These are phyloP conservation scores for Quercus tomentella DNA, from an alignment of 331 rosid species.

Conservation along the genomic window DNA sequence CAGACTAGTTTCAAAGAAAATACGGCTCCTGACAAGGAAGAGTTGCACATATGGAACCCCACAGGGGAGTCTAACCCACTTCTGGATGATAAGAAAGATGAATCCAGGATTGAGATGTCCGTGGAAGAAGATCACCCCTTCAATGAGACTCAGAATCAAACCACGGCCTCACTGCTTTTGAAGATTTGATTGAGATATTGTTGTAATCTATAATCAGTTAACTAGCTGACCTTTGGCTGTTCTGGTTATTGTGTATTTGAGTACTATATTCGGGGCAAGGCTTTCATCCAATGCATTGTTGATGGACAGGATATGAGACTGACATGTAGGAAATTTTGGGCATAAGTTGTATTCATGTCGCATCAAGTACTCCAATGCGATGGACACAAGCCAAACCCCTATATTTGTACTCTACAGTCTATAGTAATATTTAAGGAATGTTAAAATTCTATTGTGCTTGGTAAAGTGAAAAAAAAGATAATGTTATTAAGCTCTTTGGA, in stretches of 20 bases:
- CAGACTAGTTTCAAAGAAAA: slow-evolving; percentile 51
- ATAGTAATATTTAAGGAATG: neutral
- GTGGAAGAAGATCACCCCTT: slow-evolving; percentile 56
- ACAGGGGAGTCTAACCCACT: slow-evolving; percentile 45
- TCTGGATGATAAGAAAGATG: slow-evolving; percentile 35
- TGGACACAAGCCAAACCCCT: too few relatives aligned
- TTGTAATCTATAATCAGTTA: neutral
- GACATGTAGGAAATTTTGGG: too few relatives aligned
- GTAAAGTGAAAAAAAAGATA: neutral
- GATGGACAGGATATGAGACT: too few relatives aligned
- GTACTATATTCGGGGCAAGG: neutral
- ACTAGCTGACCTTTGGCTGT: neutral
- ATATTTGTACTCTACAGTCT: neutral
- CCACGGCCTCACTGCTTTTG: slow-evolving; percentile 43
- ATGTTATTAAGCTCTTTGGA: neutral
- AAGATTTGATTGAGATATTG: neutral
- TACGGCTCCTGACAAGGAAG: slow-evolving; percentile 50
- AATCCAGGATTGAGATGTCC: slow-evolving; percentile 17
- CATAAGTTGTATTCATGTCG: too few relatives aligned
- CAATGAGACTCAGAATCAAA: slow-evolving; percentile 21
- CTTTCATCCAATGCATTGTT: too few relatives aligned
- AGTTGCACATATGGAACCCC: slow-evolving; percentile 32
- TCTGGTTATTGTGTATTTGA: neutral
- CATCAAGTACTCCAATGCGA: too few relatives aligned
- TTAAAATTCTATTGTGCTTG: neutral